Conservation (phyloP, 139 green algal genomes). For the Picocystis salinarum region DNA sequence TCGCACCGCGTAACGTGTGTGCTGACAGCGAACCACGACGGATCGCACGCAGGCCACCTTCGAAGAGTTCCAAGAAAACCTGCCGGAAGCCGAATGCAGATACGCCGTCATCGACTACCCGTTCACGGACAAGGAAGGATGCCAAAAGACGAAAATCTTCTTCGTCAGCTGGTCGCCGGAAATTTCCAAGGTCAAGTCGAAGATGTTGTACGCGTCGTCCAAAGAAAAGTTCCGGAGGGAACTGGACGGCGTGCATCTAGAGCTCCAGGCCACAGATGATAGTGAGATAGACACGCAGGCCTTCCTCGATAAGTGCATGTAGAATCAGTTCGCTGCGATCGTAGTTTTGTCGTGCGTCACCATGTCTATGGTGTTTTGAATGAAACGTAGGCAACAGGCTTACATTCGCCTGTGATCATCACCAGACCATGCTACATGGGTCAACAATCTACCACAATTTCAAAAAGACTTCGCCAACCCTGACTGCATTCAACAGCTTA, state of each 20-base stretch:
- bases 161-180: slow-evolving; percentile 21
- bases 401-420: too few relatives aligned
- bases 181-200: slow-evolving; percentile 17
- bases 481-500: too few relatives aligned
- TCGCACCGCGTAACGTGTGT: too few relatives aligned
- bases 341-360: too few relatives aligned
- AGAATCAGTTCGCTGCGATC: too few relatives aligned
- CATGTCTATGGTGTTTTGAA: too few relatives aligned
- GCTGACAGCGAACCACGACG: too few relatives aligned
- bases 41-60: slow-evolving; percentile 1
- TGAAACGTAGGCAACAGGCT: too few relatives aligned
- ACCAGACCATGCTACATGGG: too few relatives aligned
- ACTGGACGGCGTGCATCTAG: slow-evolving; percentile 16
- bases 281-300: slow-evolving; percentile 21
- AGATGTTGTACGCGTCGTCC: slow-evolving; percentile 23
- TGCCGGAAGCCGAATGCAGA: slow-evolving; percentile 8
- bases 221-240: slow-evolving; percentile 19
- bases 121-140: slow-evolving; percentile 9
- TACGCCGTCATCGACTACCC: slow-evolving; percentile 11
- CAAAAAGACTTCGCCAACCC: too few relatives aligned
- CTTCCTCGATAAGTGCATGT: too few relatives aligned
- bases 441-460: too few relatives aligned
- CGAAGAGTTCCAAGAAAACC: slow-evolving; percentile 3
- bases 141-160: slow-evolving; percentile 11
- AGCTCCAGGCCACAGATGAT: slow-evolving; percentile 22